Evolutionary conservation across 495 filamentous ascomycete species (phyloP), one percentile per base, ranked within the genome.

Genomic region (Penicillium daleae): DNA sequence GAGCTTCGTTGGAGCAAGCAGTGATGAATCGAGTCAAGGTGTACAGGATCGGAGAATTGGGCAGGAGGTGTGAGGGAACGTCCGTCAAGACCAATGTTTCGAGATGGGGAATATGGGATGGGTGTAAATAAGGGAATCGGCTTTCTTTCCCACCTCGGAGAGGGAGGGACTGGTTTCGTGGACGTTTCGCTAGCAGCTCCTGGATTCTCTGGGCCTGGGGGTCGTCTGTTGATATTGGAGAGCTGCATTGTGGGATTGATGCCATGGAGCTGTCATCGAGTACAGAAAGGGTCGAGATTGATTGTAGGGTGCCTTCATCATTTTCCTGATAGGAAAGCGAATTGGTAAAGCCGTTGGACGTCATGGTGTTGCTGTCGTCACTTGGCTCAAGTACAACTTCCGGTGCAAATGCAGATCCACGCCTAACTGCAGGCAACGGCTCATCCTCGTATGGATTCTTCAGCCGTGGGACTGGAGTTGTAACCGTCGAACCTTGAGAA

Each of bases 21-120:
- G 74, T 80, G 57, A 89, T 85, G 64, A 87, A 89, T 21, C 78
- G 70, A 10, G 78, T 80, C 19, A 89, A 69, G 10, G 85, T 80
- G 21, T 79, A 62, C 5, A 83, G 44, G 1, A 83, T 73, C 6
- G 78, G 70, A 1, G 80, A 82, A 32, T 74, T 74, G 7, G 73
- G 70, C 5, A 73, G 64, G 8, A 84, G 78, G 56, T 81, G 78
- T 6, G 81, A 80, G 3, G 87, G 87, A 17, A 89, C 82, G 70
- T 87, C 82, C 12, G 85, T 88, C 60, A 89, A 64, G 0, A 84
- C 78, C 17, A 89, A 66, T 0, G 82, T 83, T 54, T 84, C 78
- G n/a, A 86, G 63, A 60, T 85, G 80, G 4, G 85, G 82, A 6
- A 86, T 67, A 70, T 85, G 80, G 21, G 79, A 85, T n/a, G 84